Percentiles rank a stretch among this genome's conserved stretches.
Conservation (phyloP, 495 filamentous ascomycete genomes). For the Delitschia confertaspora region DNA sequence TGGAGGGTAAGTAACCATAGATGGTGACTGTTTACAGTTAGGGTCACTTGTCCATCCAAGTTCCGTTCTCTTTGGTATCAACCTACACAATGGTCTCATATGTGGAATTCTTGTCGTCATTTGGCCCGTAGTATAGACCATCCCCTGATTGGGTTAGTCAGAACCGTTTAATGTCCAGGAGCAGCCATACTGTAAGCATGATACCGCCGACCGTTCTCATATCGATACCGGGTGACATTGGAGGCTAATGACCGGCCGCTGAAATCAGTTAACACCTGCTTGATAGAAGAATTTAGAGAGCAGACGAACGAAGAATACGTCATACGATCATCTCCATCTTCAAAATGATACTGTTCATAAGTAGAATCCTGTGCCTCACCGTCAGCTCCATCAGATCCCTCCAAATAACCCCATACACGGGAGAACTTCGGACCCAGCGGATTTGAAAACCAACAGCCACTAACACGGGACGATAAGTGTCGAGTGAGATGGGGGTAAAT, state of each 20-base stretch:
- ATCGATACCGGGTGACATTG: constrained; percentile 28
- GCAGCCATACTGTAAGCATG: constrained; percentile 27
- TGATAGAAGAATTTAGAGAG: neutral
- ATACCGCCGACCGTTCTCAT: constrained; percentile 32
- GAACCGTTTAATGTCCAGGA: neutral
- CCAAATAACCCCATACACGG: neutral
- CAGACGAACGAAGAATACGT: constrained; percentile 22
- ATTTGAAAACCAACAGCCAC: neutral
- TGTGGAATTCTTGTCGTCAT: constrained; percentile 16
- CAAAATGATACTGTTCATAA: constrained; percentile 6
- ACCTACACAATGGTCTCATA: constrained; percentile 24
- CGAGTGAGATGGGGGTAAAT: too few relatives aligned
- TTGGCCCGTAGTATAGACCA: constrained; percentile 22
- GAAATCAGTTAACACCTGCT: constrained; percentile 1
- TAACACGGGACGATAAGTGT: neutral
- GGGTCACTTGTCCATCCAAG: neutral
- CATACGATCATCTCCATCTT: constrained; percentile 18
- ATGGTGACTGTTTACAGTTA: constrained; percentile 23
- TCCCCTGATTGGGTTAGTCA: constrained; percentile 12
- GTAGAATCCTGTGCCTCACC: neutral
- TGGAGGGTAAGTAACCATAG: constrained; percentile 27
- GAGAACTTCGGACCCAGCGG: neutral
- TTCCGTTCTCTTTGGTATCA: neutral
- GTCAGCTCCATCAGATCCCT: neutral
- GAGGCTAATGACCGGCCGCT: constrained; percentile 29